Percentiles rank a stretch among this genome's conserved stretches.
Evolutionary conservation across 2,329 filamentous ascomycete species (phyloP).

Genomic region (Sclerotinia sclerotiorum): DNA sequence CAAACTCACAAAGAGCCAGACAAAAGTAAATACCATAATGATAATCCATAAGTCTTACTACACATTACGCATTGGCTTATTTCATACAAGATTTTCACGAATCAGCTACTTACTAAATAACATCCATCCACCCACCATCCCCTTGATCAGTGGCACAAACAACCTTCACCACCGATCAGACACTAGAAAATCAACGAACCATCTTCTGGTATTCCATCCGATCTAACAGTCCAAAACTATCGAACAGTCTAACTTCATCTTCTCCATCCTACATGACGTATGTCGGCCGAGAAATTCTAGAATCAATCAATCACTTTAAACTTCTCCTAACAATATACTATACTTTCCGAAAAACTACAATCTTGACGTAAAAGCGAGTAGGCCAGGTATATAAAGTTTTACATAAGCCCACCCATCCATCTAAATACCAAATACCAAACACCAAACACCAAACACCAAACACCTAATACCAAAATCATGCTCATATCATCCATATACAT

Average conservation of each 20-base stretch:
- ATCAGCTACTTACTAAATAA: neutral
- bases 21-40: neutral
- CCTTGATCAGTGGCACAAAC: neutral
- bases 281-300: neutral
- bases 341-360: neutral
- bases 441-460: neutral
- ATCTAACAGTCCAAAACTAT: neutral
- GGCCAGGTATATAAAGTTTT: neutral
- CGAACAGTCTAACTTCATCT: constrained; percentile 8
- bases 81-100: neutral
- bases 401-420: neutral
- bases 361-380: neutral
- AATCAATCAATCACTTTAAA: neutral
- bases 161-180: neutral
- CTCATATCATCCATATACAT: neutral
- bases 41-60: neutral
- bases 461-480: neutral
- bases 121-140: too few relatives aligned
- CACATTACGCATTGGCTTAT: neutral
- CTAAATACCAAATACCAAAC: neutral
- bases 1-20: neutral
- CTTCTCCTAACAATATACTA: neutral
- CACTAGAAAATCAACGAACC: constrained; percentile 5
- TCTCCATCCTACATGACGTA: neutral
- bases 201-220: neutral